phyloP scores from a whole-genome alignment of 495 filamentous ascomycete genomes.

The Tricharina praecox region DNA sequence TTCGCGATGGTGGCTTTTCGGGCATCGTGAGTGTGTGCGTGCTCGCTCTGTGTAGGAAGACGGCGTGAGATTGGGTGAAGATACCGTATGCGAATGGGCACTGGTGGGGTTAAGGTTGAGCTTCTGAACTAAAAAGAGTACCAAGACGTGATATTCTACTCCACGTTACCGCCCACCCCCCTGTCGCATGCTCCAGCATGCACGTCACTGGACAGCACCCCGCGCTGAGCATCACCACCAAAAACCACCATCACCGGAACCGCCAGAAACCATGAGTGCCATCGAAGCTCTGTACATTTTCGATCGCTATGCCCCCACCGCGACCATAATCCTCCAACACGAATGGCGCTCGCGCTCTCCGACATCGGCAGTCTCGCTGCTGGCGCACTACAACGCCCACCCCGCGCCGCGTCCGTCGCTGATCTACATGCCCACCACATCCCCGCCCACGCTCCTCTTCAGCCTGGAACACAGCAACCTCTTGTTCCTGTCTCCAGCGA shows the following conservation, averaged over 20 bases:
- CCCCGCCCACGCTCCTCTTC: slow-evolving; percentile 79
- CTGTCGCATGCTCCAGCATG: no score
- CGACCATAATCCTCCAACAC: slow-evolving; percentile 49
- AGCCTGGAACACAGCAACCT: slow-evolving; percentile 72
- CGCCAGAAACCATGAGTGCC: slow-evolving; percentile 42
- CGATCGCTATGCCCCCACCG: slow-evolving; percentile 46
- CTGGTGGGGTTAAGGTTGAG: no score
- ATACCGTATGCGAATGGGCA: no score
- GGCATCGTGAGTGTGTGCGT: neutral
- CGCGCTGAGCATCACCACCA: slow-evolving; percentile 11
- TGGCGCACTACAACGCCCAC: slow-evolving; percentile 77
- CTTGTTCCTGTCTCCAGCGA: slow-evolving; percentile 67
- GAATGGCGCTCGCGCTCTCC: slow-evolving; percentile 52
- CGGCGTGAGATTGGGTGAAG: neutral
- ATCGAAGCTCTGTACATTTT: slow-evolving; percentile 94
- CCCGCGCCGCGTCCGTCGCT: slow-evolving; percentile 68
- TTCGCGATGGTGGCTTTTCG: neutral
- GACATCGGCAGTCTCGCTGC: slow-evolving; percentile 53
- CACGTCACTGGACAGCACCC: no score
- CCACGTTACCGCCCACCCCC: neutral
- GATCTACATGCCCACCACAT: slow-evolving; percentile 67
- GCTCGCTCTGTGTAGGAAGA: no score
- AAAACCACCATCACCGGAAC: no score
- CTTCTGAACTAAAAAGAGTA: no score
- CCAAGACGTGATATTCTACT: neutral